These are phyloP conservation scores for Exophiala spinifera DNA, from an alignment of 2,329 filamentous ascomycete species.

Conservation along the genomic window DNA sequence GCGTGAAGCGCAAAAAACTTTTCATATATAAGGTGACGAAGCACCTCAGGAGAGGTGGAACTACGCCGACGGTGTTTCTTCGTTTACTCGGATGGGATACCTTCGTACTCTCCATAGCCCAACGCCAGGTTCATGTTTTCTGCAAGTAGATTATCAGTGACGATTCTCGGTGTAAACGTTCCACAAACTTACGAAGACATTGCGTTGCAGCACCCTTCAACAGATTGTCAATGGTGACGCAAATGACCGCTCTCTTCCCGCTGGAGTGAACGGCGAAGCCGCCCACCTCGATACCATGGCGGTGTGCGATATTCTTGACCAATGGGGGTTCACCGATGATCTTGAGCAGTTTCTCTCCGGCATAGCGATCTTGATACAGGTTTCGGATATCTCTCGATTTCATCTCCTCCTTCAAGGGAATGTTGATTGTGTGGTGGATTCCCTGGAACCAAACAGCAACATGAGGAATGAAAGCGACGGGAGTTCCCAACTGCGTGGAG, in stretches of 20 bases:
- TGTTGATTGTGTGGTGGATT: constrained; percentile 87
- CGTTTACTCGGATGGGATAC: constrained; percentile 64
- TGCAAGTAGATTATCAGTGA: constrained; percentile 34
- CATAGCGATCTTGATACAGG: constrained; percentile 93
- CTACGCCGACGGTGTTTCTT: neutral
- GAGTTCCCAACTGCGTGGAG: constrained; percentile 67
- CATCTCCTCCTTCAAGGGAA: constrained; percentile 83
- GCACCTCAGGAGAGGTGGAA: too few relatives aligned
- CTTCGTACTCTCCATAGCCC: constrained; percentile 83
- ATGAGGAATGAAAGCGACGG: constrained; percentile 85
- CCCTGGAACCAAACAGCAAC: constrained; percentile 97
- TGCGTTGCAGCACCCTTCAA: constrained; percentile 91
- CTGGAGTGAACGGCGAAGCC: constrained; percentile 89
- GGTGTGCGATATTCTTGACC: constrained; percentile 79
- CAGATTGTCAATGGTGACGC: constrained; percentile 89
- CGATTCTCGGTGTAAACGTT: neutral
- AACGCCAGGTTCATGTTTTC: constrained; percentile 94
- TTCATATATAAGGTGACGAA: too few relatives aligned
- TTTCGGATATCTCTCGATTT: constrained; percentile 87
- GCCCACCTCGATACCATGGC: constrained; percentile 89
- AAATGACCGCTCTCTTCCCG: constrained; percentile 90
- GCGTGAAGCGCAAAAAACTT: too few relatives aligned
- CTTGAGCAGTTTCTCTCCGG: constrained; percentile 92
- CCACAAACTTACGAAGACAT: constrained; percentile 71
- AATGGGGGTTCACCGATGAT: constrained; percentile 81